These are phyloP conservation scores for Fusarium pseudocircinatum DNA, from an alignment of 2,329 filamentous ascomycete genomes.

Conservation along the genomic window DNA sequence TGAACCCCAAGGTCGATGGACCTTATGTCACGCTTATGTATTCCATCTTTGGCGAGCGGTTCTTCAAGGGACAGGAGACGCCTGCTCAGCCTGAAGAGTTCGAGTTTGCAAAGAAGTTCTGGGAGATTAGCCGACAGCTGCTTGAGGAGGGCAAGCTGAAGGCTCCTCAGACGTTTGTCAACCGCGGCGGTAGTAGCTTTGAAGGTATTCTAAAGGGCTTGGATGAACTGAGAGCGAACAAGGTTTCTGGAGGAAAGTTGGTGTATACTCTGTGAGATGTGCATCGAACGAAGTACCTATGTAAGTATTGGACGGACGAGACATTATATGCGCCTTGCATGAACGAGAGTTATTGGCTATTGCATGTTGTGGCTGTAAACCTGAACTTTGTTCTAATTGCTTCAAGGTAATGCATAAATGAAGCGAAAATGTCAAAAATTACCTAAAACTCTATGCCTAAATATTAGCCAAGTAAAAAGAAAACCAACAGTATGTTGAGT, in stretches of 20 bases:
- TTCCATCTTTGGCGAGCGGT: slow-evolving; percentile 15
- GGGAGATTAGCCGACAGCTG: slow-evolving; percentile 1
- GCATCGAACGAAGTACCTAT: neutral
- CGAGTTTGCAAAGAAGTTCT: slow-evolving; percentile 10
- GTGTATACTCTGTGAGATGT: slow-evolving; percentile 8
- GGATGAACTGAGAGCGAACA: slow-evolving; percentile 5
- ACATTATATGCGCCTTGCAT: neutral
- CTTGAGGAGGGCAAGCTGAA: neutral
- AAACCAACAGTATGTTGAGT: accelerated
- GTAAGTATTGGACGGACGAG: accelerated
- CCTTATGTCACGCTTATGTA: slow-evolving; percentile 13
- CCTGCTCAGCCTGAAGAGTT: slow-evolving; percentile 6
- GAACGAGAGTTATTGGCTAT: neutral
- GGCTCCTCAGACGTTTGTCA: neutral
- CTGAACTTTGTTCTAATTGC: neutral
- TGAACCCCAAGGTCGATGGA: slow-evolving; percentile 12
- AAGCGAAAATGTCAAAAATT: no score
- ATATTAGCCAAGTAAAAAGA: neutral
- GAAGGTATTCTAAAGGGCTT: neutral
- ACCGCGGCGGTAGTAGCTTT: neutral
- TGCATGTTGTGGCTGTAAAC: neutral
- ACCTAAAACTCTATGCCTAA: no score
- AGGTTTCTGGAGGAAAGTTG: slow-evolving; percentile 3
- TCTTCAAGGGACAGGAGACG: neutral
- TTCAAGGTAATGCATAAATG: accelerated